Conservation (phyloP, 768 basidiomycete genomes). For the Lactarius deliciosus region DNA sequence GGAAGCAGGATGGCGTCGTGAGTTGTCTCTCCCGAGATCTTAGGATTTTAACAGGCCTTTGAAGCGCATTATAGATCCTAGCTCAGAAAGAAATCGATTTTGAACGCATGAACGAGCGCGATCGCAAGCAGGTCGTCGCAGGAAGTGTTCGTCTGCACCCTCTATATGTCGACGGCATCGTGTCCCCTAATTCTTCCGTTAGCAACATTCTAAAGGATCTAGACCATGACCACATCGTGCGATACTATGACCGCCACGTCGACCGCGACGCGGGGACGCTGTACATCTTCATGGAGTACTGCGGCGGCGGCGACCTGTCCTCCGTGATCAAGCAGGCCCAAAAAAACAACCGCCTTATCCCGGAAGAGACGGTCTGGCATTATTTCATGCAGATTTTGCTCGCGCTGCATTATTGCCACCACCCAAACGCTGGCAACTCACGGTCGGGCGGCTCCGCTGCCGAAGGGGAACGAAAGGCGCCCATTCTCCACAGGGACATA, state of each 20-base stretch:
- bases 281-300: constrained; percentile 99
- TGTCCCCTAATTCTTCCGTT: constrained; percentile 8
- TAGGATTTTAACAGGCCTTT: constrained; percentile 9
- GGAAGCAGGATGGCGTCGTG: constrained; percentile 81
- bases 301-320: constrained; percentile 94
- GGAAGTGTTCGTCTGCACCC: constrained; percentile 81
- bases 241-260: constrained; percentile 89
- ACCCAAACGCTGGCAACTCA: constrained; percentile 52
- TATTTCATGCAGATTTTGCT: constrained; percentile 92
- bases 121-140: constrained; percentile 93
- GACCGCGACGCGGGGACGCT: constrained; percentile 89
- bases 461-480: constrained; percentile 50
- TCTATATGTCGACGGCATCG: not conserved
- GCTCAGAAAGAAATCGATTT: constrained; percentile 97
- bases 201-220: constrained; percentile 97
- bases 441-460: constrained; percentile 45
- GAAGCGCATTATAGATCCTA: constrained; percentile 52
- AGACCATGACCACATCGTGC: constrained; percentile 94
- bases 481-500: constrained; percentile 90
- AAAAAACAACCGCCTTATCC: constrained; percentile 66
- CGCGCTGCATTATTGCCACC: constrained; percentile 91
- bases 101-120: constrained; percentile 93
- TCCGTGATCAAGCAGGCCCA: constrained; percentile 77
- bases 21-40: constrained; percentile 35
- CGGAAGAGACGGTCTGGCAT: constrained; percentile 94